Evolutionary conservation across 768 basidiomycete genomes (phyloP).

Genomic region (Nidula microcarpa): DNA sequence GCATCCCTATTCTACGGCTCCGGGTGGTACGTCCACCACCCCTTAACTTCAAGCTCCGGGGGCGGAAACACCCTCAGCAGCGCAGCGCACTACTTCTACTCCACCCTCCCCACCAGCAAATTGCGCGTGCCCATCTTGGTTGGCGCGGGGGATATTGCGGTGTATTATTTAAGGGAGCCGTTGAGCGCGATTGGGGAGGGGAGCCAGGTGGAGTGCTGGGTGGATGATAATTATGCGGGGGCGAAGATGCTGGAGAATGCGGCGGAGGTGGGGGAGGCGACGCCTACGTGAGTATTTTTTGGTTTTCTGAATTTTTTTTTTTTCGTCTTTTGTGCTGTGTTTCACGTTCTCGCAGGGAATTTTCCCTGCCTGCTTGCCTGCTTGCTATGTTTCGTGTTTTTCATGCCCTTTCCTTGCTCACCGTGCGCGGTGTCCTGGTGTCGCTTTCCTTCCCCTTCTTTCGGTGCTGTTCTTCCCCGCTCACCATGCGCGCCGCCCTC

Average conservation of each 20-base stretch:
- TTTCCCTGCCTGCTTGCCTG: too few relatives aligned
- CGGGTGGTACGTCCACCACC: constrained; percentile 85
- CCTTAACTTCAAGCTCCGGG: constrained; percentile 26
- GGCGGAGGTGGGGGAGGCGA: constrained; percentile 57
- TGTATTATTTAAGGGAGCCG: constrained; percentile 86
- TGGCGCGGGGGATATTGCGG: constrained; percentile 87
- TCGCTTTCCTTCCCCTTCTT: too few relatives aligned
- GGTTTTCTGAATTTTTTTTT: constrained; percentile 1
- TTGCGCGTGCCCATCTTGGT: constrained; percentile 81
- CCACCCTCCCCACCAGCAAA: constrained; percentile 78
- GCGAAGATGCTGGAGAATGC: constrained; percentile 76
- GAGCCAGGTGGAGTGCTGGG: constrained; percentile 88
- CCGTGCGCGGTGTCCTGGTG: too few relatives aligned
- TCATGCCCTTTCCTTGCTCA: too few relatives aligned
- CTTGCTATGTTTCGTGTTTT: too few relatives aligned
- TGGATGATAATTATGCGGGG: constrained; percentile 90
- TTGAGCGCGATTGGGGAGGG: constrained; percentile 52
- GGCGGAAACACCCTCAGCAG: constrained; percentile 44
- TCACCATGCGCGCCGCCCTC: too few relatives aligned
- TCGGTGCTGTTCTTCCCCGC: too few relatives aligned
- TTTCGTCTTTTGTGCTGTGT: constrained; percentile 4
- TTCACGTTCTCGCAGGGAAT: too few relatives aligned
- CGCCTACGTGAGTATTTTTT: constrained; percentile 57
- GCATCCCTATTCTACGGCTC: constrained; percentile 89
- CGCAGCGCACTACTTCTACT: constrained; percentile 87